Evolutionary conservation across 2,329 filamentous ascomycete genomes (phyloP), one percentile per base, ranked within the genome.

Genomic region (Myriosclerotinia curreyana): DNA sequence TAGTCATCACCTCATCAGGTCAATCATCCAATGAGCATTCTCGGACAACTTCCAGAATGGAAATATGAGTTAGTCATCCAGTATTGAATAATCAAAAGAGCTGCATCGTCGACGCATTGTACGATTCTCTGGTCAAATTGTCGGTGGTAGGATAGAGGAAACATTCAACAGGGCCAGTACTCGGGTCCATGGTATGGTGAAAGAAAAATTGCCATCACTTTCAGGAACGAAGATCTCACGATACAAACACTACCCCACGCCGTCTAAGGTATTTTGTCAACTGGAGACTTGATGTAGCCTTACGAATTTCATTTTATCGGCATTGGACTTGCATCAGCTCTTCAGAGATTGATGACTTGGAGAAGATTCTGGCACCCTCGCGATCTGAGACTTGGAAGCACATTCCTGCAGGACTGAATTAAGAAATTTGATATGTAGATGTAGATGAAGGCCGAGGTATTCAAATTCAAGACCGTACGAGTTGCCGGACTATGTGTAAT

Each of bases 1-100:
- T 31, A 34, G 31, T 20, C 12, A 34, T 46, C 40, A 58, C 55
- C 55, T 36, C 42, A 48, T 36, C 42, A 58, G 36, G 55, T 28
- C 12, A 22, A 28, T n/a, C 34, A 36, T 25, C 42, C 20, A 28
- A 58, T 46, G 48, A 28, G 55, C 31, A 48, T 34, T 36, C 7
- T 36, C n/a, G 42, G 42, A 22, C 42, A 25, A 12, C 7, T 36
- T 58, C 25, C 28, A 58, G 28, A 25, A 15, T 34, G 42, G 17
- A 34, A 58, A 20, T 36, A 25, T n/a, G n/a, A 46, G 14, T 17
- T 58, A 15, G 5, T 58, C 20, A 36, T 48, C 40, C 20, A 34
- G 20, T 36, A 58, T 34, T 8, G 15, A 15, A 46, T 12, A 46
- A 28, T 25, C 12, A 42, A 58, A 46, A 58, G 20, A 34, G 25